Evolutionary conservation across 108 stramenopile genomes (phyloP).

Genomic region (Mediolabrus comicus): DNA sequence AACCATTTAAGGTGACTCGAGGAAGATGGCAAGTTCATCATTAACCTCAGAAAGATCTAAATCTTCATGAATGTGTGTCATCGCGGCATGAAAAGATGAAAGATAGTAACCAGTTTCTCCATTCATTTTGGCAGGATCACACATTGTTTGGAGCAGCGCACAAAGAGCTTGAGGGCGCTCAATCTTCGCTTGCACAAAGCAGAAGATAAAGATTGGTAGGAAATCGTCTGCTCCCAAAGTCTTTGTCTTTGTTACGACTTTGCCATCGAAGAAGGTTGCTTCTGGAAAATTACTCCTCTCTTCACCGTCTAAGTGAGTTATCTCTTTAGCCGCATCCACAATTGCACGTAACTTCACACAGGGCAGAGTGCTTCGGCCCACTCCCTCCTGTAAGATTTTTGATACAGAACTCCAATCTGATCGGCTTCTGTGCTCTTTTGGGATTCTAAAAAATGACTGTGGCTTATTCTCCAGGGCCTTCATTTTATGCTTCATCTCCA

Average conservation of each 20-base stretch:
- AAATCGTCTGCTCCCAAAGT: slow-evolving; percentile 88
- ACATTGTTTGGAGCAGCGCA: slow-evolving; percentile 71
- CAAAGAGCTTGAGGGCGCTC: slow-evolving; percentile 82
- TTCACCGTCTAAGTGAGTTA: slow-evolving; percentile 52
- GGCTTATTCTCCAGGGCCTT: slow-evolving; percentile 59
- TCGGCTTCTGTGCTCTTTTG: slow-evolving; percentile 52
- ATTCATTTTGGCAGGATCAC: slow-evolving; percentile 74
- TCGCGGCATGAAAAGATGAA: slow-evolving; percentile 86
- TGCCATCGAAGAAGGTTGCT: slow-evolving; percentile 34
- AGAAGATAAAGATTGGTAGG: slow-evolving; percentile 90
- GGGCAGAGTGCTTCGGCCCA: slow-evolving; percentile 77
- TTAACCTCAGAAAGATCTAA: slow-evolving; percentile 58
- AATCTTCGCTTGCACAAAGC: slow-evolving; percentile 79
- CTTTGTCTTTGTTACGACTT: slow-evolving; percentile 25
- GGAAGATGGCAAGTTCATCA: slow-evolving; percentile 43
- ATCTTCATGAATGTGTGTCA: slow-evolving; percentile 75
- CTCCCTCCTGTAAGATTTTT: slow-evolving; percentile 69
- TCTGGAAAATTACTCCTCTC: slow-evolving; percentile 39
- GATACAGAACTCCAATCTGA: slow-evolving; percentile 75
- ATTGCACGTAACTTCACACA: slow-evolving; percentile 84
- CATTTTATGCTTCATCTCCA: slow-evolving; percentile 78
- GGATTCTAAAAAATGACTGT: slow-evolving; percentile 60
- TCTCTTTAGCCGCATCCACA: slow-evolving; percentile 80
- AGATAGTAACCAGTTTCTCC: slow-evolving; percentile 91
- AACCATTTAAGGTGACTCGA: slow-evolving; percentile 6